A percentile compares a stretch with the other conserved stretches of the same genome.
Evolutionary conservation across 2,329 filamentous ascomycete genomes (phyloP).

Genomic region (Paracoccidioides brasiliensis): DNA sequence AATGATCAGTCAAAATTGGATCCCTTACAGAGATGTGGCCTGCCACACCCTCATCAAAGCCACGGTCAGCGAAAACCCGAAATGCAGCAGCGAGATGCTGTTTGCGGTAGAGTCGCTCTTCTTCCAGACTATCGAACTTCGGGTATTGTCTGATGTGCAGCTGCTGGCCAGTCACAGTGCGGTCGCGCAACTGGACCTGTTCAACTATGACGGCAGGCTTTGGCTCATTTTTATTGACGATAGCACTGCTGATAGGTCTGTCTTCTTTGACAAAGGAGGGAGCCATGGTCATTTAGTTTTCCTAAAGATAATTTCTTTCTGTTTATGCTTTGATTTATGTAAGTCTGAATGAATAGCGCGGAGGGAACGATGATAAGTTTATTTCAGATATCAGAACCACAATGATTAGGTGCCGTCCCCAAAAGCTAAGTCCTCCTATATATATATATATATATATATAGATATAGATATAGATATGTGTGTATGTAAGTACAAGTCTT

Average conservation of each 20-base stretch:
- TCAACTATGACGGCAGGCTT: not conserved
- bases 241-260: not conserved
- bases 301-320: too few species aligned
- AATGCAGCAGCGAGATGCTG: conserved; percentile 14
- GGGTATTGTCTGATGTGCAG: not conserved
- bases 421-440: not conserved
- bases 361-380: not conserved
- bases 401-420: not conserved
- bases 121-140: not conserved
- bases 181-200: not conserved
- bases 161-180: not conserved
- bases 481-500: not conserved
- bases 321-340: too few species aligned
- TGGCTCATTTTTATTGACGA: not conserved
- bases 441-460: not conserved
- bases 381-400: not conserved
- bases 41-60: conserved; percentile 12
- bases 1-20: conserved; percentile 14
- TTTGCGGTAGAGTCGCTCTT: not conserved
- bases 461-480: not conserved
- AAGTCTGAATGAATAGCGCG: too few species aligned
- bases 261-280: not conserved
- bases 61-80: conserved; percentile 13
- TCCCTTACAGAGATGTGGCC: conserved; percentile 11
- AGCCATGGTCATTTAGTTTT: not conserved